phyloP scores from a whole-genome alignment of 1,139 yeast genomes.

The Hansenula anomala region DNA sequence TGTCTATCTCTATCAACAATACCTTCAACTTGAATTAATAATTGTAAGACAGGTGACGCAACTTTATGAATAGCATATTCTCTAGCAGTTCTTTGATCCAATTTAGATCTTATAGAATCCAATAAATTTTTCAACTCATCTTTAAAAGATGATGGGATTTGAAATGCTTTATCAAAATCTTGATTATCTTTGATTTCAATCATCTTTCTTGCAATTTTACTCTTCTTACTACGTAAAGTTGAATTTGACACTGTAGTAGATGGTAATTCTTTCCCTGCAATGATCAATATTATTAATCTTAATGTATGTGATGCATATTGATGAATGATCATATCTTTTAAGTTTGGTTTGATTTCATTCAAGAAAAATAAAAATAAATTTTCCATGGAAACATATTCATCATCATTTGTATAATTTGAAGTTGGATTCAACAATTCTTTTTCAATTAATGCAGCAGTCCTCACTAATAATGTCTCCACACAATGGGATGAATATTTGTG shows the following conservation, averaged over 20 bases:
- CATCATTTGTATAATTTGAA: constrained; percentile 30
- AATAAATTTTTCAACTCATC: constrained; percentile 48
- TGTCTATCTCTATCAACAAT: constrained; percentile 65
- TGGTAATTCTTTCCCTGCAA: constrained; percentile 80
- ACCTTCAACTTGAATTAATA: constrained; percentile 79
- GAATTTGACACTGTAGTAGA: constrained; percentile 70
- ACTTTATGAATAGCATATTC: constrained; percentile 73
- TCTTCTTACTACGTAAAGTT: constrained; percentile 76
- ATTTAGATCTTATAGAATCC: constrained; percentile 30
- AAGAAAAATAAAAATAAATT: constrained; percentile 58
- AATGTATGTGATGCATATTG: constrained; percentile 87
- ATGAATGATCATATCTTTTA: constrained; percentile 59
- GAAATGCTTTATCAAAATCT: constrained; percentile 61
- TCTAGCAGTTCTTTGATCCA: constrained; percentile 45
- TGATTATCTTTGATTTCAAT: constrained; percentile 78
- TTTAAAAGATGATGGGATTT: constrained; percentile 70
- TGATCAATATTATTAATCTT: constrained; percentile 62
- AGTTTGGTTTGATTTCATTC: constrained; percentile 59
- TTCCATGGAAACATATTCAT: constrained; percentile 52
- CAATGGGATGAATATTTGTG: constrained; percentile 96
- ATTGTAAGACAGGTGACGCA: constrained; percentile 85
- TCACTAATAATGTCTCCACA: constrained; percentile 75
- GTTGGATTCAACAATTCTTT: constrained; percentile 46
- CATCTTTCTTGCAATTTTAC: constrained; percentile 90
- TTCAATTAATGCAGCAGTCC: constrained; percentile 74